phyloP scores from a whole-genome alignment of 1,284 basidiomycete species.

The Ustilago lituana region DNA sequence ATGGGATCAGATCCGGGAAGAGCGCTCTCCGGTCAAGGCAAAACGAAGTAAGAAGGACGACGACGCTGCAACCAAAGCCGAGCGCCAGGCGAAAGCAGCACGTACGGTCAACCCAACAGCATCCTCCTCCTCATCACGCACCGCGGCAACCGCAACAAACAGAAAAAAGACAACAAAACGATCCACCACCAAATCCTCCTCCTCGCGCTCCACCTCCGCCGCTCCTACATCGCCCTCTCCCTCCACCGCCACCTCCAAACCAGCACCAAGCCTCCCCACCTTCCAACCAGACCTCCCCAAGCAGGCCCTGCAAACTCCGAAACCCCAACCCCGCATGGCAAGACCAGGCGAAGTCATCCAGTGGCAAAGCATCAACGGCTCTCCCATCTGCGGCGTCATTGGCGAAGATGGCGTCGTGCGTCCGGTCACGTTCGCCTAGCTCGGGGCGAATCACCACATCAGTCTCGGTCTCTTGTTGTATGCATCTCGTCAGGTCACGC shows the following conservation, averaged over 20 bases:
- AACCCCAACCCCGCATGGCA: constrained; percentile 42
- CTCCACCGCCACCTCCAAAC: constrained; percentile 16
- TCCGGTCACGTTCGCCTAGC: constrained; percentile 29
- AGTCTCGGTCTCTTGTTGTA: no score
- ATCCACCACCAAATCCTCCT: constrained; percentile 5
- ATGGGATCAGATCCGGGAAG: constrained; percentile 49
- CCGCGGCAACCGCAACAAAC: neutral
- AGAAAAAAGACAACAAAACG: constrained; percentile 11
- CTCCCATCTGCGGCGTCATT: constrained; percentile 54
- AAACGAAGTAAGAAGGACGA: constrained; percentile 33
- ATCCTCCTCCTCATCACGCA: constrained; percentile 1
- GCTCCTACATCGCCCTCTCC: constrained; percentile 4
- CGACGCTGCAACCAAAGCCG: constrained; percentile 3
- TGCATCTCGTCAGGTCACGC: neutral
- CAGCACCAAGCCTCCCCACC: constrained; percentile 27
- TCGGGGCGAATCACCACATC: no score
- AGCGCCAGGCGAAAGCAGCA: constrained; percentile 6
- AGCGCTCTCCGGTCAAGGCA: constrained; percentile 19
- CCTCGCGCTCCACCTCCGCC: constrained; percentile 1
- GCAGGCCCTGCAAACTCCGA: constrained; percentile 27
- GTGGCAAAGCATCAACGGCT: constrained; percentile 51
- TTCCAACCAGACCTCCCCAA: constrained; percentile 41
- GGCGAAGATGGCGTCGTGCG: constrained; percentile 41
- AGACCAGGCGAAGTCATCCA: constrained; percentile 48
- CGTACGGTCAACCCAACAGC: constrained; percentile 18